phyloP scores from a whole-genome alignment of 140 eudicot genomes.

The Senecio squalidus region DNA sequence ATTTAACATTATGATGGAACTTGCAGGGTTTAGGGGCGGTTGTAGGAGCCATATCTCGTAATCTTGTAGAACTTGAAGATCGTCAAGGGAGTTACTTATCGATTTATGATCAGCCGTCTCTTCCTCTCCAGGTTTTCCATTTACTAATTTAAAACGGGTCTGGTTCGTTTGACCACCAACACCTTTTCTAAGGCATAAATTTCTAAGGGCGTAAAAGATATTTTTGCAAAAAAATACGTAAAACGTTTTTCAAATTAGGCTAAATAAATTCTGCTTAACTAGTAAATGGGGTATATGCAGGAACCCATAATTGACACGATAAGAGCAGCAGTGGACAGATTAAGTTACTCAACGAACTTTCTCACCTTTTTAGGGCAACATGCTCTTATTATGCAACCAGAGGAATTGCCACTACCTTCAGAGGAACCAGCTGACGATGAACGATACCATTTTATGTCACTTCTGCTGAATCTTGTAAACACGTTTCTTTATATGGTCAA shows the following conservation, averaged over 20 bases:
- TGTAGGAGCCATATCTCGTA: constrained; percentile 89
- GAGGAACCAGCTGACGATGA: constrained; percentile 52
- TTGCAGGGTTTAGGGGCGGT: constrained; percentile 96
- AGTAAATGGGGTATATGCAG: constrained; percentile 35
- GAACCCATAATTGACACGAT: constrained; percentile 72
- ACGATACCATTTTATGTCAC: constrained; percentile 84
- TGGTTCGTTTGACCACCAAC: background rate
- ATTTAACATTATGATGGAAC: constrained; percentile 12
- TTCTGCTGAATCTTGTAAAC: constrained; percentile 70
- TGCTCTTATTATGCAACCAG: constrained; percentile 88
- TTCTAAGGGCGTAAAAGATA: background rate
- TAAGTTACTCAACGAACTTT: constrained; percentile 74
- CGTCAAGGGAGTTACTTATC: constrained; percentile 80
- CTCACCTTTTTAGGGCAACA: constrained; percentile 81
- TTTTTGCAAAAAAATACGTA: too few species aligned
- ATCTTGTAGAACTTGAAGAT: constrained; percentile 86
- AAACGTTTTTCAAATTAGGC: too few species aligned
- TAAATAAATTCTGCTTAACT: constrained; percentile 12
- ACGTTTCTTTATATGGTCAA: constrained; percentile 96
- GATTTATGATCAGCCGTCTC: constrained; percentile 83
- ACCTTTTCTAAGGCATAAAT: background rate
- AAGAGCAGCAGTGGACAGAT: constrained; percentile 75
- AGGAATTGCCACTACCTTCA: constrained; percentile 66
- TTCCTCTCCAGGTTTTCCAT: constrained; percentile 65
- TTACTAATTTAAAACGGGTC: background rate